phyloP scores from a whole-genome alignment of 2,329 filamentous ascomycete genomes.

The Penicillium expansum region DNA sequence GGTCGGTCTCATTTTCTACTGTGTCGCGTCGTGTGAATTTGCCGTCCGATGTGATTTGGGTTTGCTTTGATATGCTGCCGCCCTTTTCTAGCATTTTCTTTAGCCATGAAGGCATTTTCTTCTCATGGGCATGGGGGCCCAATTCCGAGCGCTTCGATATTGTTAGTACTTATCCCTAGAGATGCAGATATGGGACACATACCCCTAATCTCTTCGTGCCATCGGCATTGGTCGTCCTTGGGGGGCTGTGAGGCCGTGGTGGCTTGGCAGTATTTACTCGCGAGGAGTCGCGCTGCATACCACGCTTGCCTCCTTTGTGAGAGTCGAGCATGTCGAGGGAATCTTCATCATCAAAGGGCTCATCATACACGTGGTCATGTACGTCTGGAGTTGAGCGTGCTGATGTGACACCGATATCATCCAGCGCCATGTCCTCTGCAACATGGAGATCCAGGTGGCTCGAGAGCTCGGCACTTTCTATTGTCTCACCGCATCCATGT shows the following conservation, averaged over 20 bases:
- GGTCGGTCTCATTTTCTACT: constrained; percentile 49
- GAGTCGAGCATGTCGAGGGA: background rate
- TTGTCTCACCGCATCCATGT: constrained; percentile 59
- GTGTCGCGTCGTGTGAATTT: constrained; percentile 42
- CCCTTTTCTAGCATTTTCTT: constrained; percentile 60
- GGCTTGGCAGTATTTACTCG: constrained; percentile 14
- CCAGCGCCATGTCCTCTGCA: constrained; percentile 48
- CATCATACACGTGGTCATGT: constrained; percentile 5
- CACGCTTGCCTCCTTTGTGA: constrained; percentile 17
- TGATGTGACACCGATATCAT: constrained; percentile 32
- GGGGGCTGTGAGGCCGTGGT: constrained; percentile 16
- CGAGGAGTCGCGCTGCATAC: constrained; percentile 12
- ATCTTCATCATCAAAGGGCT: constrained; percentile 12
- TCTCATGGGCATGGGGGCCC: constrained; percentile 69
- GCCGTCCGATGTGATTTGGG: constrained; percentile 48
- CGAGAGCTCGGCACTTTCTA: constrained; percentile 53
- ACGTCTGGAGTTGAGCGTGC: constrained; percentile 1
- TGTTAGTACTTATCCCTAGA: constrained; percentile 17
- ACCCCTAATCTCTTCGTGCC: constrained; percentile 34
- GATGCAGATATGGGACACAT: constrained; percentile 3
- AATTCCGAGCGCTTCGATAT: constrained; percentile 56
- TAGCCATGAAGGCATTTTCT: constrained; percentile 70
- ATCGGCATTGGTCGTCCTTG: constrained; percentile 11
- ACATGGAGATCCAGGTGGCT: constrained; percentile 60
- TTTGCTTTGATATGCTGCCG: constrained; percentile 55